phyloP scores from a whole-genome alignment of 305 asterid genomes.

The Fraxinus greggii region DNA sequence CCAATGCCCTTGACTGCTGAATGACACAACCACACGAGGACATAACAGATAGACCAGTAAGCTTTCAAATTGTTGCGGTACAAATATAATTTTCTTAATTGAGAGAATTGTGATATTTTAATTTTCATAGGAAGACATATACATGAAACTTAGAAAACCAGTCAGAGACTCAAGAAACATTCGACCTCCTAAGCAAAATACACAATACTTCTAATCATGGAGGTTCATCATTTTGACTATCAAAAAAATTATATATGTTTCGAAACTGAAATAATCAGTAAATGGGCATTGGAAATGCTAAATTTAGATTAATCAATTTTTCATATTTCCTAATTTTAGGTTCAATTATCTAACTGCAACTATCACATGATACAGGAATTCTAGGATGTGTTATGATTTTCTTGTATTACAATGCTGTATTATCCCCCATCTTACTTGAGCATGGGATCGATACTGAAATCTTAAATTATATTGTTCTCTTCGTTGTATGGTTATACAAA shows the following conservation, averaged over 20 bases:
- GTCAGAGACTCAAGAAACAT: not conserved
- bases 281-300: not conserved
- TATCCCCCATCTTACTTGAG: not conserved
- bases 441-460: not conserved
- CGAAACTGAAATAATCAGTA: not conserved
- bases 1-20: not conserved
- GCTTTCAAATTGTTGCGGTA: not conserved
- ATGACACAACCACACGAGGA: not conserved
- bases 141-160: not conserved
- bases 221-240: not conserved
- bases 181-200: not conserved
- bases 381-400: not conserved
- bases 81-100: not conserved
- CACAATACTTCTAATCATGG: not conserved
- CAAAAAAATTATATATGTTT: not conserved
- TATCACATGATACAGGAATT: not conserved
- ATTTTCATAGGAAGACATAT: not conserved
- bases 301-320: not conserved
- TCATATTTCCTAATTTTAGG: not conserved
- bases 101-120: not conserved
- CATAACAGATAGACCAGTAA: not conserved
- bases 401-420: not conserved
- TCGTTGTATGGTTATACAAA: not conserved
- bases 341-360: not conserved
- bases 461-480: not conserved